Evolutionary conservation across 2,329 filamentous ascomycete species (phyloP).

Genomic region (Fusarium bulbicola): DNA sequence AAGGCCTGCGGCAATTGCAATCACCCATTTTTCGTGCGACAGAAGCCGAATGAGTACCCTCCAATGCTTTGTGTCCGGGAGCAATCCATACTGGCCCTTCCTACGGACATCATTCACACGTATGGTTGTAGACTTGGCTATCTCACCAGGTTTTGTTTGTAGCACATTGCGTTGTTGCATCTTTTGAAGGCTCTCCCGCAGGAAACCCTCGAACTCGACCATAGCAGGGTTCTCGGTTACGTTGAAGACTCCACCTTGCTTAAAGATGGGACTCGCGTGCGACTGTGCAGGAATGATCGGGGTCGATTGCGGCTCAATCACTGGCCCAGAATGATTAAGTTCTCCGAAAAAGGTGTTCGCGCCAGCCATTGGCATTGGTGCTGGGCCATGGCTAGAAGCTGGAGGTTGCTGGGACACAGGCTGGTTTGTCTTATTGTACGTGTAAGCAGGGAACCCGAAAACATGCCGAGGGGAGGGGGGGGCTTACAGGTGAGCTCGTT

Average conservation of each 20-base stretch:
- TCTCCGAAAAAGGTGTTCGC: constrained; percentile 51
- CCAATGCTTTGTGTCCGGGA: constrained; percentile 50
- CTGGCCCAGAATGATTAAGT: background rate
- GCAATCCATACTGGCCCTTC: constrained; percentile 39
- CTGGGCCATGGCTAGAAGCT: constrained; percentile 5
- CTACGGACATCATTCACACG: constrained; percentile 42
- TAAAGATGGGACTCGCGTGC: constrained; percentile 4
- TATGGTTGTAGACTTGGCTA: constrained; percentile 35
- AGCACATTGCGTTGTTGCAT: constrained; percentile 21
- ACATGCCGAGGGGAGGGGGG: background rate
- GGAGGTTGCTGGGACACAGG: constrained; percentile 3
- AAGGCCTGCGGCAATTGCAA: constrained; percentile 41
- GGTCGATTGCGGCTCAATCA: background rate
- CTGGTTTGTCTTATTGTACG: background rate
- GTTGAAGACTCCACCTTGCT: constrained; percentile 36
- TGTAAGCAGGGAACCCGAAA: constrained; percentile 1
- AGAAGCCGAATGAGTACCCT: constrained; percentile 43
- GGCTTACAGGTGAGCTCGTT: constrained; percentile 4
- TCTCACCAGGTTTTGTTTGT: background rate
- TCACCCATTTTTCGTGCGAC: constrained; percentile 44
- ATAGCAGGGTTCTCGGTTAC: constrained; percentile 37
- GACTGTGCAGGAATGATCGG: background rate
- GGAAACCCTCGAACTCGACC: constrained; percentile 38
- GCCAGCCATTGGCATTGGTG: constrained; percentile 47
- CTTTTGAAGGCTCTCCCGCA: constrained; percentile 18